Evolutionary conservation across 225 moss, liverwort and hornwort genomes (phyloP), one percentile per base, ranked within the genome.

Genomic region (Marchantia paleacea): DNA sequence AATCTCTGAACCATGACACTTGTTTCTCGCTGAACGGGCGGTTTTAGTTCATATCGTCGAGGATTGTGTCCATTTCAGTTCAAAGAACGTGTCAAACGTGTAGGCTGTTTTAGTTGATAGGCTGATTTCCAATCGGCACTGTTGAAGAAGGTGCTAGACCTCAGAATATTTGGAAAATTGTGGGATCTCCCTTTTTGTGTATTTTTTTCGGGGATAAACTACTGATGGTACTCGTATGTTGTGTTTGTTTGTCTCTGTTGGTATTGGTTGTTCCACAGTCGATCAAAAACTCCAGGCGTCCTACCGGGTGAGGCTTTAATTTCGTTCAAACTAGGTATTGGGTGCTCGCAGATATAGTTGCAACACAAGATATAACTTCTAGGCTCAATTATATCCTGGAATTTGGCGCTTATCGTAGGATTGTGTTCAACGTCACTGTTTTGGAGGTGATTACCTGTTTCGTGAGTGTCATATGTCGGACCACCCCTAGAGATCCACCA

Each of bases 221-320:
- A 63, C 78, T 78, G 78, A 78, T 65, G 12, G 64, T 51, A 51
- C 8, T 48, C 13, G 58, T 12, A 25, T 77, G 55, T 24, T 53
- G 65, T 80, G 55, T 63, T 60, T 80, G 66, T 76, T 22, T 65
- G 80, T 61, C 19, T 69, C 69, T 76, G 63, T 65, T 78, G 70
- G 76, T 67, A 16, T 26, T 26, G 53, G 29, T 76, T 79, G 20
- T 83, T 52, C 57, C 74, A 52, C 87, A 87, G 87, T 85, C 63
- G 87, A 87, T 71, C 80, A 82, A 83, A 83, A 78, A 57, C 75
- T 82, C 62, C 87, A 87, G 78, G 74, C 85, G 26, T 77, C 84
- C 55, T 87, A 80, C 76, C 72, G 87, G 87, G 87, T 87, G 75
- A 80, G 84, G 64, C 22, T 77, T 73, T 60, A 25, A 67, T 63